Conservation (phyloP, 192 early-diverging fungal species). For the Backusella liffmaniae region DNA sequence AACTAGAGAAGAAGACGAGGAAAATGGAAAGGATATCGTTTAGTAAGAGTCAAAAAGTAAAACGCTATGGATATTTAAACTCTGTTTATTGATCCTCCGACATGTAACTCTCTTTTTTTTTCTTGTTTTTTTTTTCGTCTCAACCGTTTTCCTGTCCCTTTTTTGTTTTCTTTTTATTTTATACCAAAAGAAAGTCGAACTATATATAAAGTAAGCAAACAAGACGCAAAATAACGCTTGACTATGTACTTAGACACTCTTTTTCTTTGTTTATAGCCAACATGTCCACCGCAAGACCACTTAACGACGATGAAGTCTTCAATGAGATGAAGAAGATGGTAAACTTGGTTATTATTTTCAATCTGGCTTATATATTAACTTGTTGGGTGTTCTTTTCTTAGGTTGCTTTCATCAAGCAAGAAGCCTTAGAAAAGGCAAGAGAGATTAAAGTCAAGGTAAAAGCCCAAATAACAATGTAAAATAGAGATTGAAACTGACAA, state of each 20-base stretch:
- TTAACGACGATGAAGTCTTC: conserved; percentile 95
- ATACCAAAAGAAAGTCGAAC: not conserved
- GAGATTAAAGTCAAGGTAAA: conserved; percentile 96
- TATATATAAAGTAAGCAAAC: not conserved
- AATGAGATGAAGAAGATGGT: conserved; percentile 99
- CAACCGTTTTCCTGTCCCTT: not conserved
- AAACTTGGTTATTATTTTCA: not conserved
- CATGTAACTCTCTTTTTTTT: not conserved
- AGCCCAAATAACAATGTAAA: not conserved
- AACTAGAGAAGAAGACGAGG: not conserved
- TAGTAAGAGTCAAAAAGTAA: not conserved
- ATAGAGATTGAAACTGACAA: not conserved
- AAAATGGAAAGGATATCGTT: not conserved
- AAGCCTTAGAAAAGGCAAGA: conserved; percentile 96
- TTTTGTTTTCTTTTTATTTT: not conserved
- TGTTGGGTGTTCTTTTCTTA: conserved; percentile 27
- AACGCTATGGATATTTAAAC: not conserved
- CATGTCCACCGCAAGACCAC: conserved; percentile 41
- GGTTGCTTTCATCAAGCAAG: conserved; percentile 98
- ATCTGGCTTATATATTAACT: not conserved
- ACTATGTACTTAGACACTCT: not conserved
- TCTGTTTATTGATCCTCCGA: not conserved
- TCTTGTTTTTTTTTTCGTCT: not conserved
- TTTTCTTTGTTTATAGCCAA: not conserved
- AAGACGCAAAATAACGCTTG: not conserved